Percentiles rank a stretch among this genome's conserved stretches.
Conservation (phyloP, 495 filamentous ascomycete species). For the Physcia stellaris region DNA sequence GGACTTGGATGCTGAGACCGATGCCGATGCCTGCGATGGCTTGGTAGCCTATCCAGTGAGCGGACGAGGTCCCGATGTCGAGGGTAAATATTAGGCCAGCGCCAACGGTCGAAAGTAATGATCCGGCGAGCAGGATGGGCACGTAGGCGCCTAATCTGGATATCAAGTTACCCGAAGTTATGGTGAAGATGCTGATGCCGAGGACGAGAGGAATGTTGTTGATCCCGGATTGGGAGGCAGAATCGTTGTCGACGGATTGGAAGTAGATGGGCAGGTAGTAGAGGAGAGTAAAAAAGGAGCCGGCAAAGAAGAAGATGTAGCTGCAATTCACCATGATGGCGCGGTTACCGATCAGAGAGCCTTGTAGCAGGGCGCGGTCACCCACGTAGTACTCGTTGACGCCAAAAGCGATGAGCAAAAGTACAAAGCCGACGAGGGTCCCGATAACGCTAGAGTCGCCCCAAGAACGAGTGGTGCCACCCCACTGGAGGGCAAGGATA, state of each 20-base stretch:
- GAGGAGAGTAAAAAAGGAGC: constrained; percentile 31
- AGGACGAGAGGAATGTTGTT: constrained; percentile 53
- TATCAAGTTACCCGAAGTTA: constrained; percentile 35
- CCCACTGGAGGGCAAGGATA: constrained; percentile 29
- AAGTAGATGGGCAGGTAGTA: constrained; percentile 56
- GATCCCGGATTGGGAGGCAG: constrained; percentile 41
- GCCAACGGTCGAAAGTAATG: constrained; percentile 35
- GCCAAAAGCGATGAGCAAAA: constrained; percentile 17
- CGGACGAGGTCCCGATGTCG: constrained; percentile 26
- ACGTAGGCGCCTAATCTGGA: constrained; percentile 47
- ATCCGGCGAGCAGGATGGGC: constrained; percentile 35
- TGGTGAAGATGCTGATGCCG: constrained; percentile 19
- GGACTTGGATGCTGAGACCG: constrained; percentile 33
- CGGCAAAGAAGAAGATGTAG: constrained; percentile 25
- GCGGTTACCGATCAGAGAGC: constrained; percentile 13
- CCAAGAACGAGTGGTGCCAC: constrained; percentile 24
- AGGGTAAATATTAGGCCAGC: constrained; percentile 43
- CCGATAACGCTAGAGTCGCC: constrained; percentile 19
- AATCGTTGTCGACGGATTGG: constrained; percentile 33
- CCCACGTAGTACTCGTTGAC: constrained; percentile 15
- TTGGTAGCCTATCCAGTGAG: constrained; percentile 47
- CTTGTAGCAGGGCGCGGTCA: constrained; percentile 18
- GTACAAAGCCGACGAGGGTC: constrained; percentile 21
- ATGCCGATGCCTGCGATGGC: constrained; percentile 42
- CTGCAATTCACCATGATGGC: constrained; percentile 12